phyloP scores from a whole-genome alignment of 2,329 filamentous ascomycete species.

The Aspergillus versicolor region DNA sequence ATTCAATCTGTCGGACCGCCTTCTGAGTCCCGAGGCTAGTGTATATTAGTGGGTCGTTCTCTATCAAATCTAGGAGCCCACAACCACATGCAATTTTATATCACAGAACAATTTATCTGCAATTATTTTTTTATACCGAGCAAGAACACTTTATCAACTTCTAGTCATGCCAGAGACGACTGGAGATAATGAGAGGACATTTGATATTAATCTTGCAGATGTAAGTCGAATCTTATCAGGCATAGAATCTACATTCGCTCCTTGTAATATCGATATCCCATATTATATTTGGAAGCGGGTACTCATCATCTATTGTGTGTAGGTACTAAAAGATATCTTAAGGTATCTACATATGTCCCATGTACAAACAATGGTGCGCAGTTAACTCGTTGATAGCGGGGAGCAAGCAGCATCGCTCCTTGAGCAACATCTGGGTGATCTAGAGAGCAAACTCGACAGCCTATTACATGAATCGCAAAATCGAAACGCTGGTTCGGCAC shows the following conservation, averaged over 20 bases:
- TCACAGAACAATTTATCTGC: not conserved
- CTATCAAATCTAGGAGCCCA: not conserved
- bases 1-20: too few species aligned
- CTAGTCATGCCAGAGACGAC: not conserved
- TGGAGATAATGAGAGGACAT: not conserved
- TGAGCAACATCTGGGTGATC: conserved; percentile 53
- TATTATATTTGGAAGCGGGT: not conserved
- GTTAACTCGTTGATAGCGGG: conserved; percentile 38
- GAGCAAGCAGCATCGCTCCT: conserved; percentile 56
- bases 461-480: conserved; percentile 10
- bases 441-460: conserved; percentile 53
- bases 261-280: not conserved
- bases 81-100: not conserved
- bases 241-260: not conserved
- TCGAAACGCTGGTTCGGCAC: not conserved
- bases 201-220: not conserved
- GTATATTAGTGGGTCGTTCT: not conserved
- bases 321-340: conserved; percentile 11
- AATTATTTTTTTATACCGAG: too few species aligned
- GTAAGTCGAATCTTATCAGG: not conserved
- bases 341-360: not conserved
- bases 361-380: not conserved
- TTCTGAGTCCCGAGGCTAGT: too few species aligned
- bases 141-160: not conserved
- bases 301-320: not conserved